Evolutionary conservation across 768 basidiomycete genomes (phyloP).

Genomic region (Suillus brevipes): DNA sequence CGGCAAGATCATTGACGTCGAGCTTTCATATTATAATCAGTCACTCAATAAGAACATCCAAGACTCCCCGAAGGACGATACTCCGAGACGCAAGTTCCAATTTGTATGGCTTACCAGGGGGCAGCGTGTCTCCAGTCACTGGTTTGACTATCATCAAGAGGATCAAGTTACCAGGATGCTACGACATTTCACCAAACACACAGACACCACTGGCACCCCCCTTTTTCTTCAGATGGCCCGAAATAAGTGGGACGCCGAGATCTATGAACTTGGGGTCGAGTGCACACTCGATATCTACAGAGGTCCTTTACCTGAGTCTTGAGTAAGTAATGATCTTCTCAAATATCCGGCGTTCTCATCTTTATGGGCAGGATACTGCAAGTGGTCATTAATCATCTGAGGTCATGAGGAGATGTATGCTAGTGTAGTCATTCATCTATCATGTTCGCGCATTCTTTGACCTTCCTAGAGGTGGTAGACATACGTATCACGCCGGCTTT

Average conservation of each 20-base stretch:
- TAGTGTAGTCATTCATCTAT: background rate
- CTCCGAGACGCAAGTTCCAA: background rate
- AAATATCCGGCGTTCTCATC: background rate
- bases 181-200: background rate
- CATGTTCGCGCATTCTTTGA: too few species aligned
- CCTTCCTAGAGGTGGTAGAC: background rate
- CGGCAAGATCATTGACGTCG: background rate
- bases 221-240: background rate
- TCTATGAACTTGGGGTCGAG: background rate
- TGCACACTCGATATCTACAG: background rate
- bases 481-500: too few species aligned
- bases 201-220: background rate
- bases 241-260: conserved; percentile 12
- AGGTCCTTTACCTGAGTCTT: background rate
- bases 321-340: background rate
- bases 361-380: background rate
- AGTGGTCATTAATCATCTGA: background rate
- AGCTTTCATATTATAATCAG: background rate
- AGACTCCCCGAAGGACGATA: background rate
- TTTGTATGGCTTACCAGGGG: too few species aligned
- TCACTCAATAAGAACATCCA: too few species aligned
- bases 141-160: too few species aligned
- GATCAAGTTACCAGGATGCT: background rate
- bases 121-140: too few species aligned
- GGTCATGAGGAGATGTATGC: background rate